These are phyloP conservation scores for Vitis hybrid DNA, from an alignment of 177 flowering plant genomes.

Conservation along the genomic window DNA sequence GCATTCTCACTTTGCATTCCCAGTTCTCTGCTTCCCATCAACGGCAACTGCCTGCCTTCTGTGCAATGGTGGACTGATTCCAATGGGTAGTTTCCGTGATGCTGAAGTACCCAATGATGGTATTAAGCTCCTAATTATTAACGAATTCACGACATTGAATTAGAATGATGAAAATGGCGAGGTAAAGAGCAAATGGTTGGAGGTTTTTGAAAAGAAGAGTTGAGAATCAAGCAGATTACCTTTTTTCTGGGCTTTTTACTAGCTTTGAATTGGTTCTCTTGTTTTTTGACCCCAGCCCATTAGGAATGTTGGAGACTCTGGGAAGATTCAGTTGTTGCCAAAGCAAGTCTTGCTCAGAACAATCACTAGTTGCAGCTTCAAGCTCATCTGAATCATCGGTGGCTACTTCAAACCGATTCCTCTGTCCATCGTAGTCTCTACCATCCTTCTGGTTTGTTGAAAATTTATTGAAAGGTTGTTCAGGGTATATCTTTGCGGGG, in stretches of 20 bases:
- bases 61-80: slow-evolving; percentile 27
- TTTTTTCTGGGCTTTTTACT: slow-evolving; percentile 32
- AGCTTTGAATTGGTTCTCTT: slow-evolving; percentile 32
- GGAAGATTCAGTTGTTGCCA: slow-evolving; percentile 27
- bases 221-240: slow-evolving; percentile 22
- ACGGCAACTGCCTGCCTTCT: slow-evolving; percentile 33
- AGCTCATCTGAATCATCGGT: slow-evolving; percentile 46
- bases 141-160: neutral
- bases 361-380: slow-evolving; percentile 54
- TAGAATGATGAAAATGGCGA: neutral
- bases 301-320: slow-evolving; percentile 27
- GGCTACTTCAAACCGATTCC: slow-evolving; percentile 24
- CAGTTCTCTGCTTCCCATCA: slow-evolving; percentile 51
- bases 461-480: slow-evolving; percentile 15
- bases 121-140: slow-evolving; percentile 42
- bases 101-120: slow-evolving; percentile 53
- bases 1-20: slow-evolving; percentile 40
- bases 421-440: slow-evolving; percentile 34
- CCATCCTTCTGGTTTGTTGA: slow-evolving; percentile 30
- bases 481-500: slow-evolving; percentile 30
- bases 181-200: neutral
- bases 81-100: slow-evolving; percentile 46
- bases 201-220: neutral
- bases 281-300: slow-evolving; percentile 28
- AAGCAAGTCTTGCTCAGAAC: slow-evolving; percentile 45